Conservation (phyloP, 2,329 filamentous ascomycete species). For the Botrytis byssoidea region DNA sequence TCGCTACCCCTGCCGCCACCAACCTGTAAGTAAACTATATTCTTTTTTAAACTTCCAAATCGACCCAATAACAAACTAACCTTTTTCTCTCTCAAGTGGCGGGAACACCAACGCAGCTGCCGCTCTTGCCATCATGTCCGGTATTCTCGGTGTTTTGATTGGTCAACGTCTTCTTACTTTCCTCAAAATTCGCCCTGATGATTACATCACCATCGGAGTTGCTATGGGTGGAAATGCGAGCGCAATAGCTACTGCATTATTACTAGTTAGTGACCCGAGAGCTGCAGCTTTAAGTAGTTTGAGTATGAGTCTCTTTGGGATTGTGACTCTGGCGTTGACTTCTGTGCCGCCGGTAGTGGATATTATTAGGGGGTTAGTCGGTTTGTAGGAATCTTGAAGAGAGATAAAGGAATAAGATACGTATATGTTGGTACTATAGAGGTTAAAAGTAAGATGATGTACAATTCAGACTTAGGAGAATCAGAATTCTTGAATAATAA, state of each 20-base stretch:
- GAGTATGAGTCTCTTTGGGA: conserved; percentile 60
- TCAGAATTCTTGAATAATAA: background rate
- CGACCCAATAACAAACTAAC: background rate
- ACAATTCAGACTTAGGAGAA: background rate
- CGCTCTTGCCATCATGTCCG: conserved; percentile 57
- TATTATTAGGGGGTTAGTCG: conserved; percentile 49
- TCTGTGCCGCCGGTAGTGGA: conserved; percentile 54
- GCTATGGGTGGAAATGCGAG: conserved; percentile 60
- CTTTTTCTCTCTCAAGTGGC: background rate
- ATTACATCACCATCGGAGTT: conserved; percentile 62
- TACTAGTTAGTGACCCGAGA: conserved; percentile 55
- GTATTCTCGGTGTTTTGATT: conserved; percentile 57
- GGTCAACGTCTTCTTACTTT: conserved; percentile 49
- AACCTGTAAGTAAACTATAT: conserved; percentile 53
- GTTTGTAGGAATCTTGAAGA: conserved; percentile 33
- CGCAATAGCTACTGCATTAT: conserved; percentile 57
- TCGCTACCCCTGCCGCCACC: conserved; percentile 55
- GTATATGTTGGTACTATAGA: background rate
- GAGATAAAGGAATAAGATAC: background rate
- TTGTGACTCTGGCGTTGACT: conserved; percentile 57
- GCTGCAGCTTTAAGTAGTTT: conserved; percentile 59
- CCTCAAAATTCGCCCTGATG: conserved; percentile 56
- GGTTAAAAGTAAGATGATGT: background rate
- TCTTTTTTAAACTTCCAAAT: background rate
- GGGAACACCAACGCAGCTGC: conserved; percentile 48